phyloP scores from a whole-genome alignment of 257 asterid genomes.

The Solanum dulcamara region DNA sequence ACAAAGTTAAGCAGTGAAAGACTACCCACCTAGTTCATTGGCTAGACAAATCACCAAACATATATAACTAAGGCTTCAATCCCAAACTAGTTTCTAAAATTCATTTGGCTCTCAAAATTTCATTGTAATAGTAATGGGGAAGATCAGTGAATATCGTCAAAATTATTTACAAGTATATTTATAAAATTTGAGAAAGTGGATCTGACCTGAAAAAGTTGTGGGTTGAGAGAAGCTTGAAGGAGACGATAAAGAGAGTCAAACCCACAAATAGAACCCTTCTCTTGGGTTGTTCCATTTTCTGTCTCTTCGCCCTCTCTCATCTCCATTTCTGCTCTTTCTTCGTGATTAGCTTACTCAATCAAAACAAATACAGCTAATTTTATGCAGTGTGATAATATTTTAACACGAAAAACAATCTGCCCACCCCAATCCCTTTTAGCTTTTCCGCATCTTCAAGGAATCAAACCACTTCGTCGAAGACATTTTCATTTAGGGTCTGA shows the following conservation, averaged over 20 bases:
- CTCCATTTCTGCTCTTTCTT: slow-evolving; percentile 29
- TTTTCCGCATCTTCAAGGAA: background rate
- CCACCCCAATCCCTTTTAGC: background rate
- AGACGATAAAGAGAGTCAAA: slow-evolving; percentile 80
- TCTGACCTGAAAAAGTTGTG: slow-evolving; percentile 64
- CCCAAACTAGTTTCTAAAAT: background rate
- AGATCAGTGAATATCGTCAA: too few relatives aligned
- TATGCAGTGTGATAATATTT: background rate
- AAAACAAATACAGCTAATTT: background rate
- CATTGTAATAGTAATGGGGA: background rate
- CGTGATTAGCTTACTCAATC: background rate
- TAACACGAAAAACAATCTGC: background rate
- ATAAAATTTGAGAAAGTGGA: background rate
- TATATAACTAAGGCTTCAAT: background rate
- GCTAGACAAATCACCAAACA: background rate
- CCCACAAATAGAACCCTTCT: slow-evolving; percentile 60
- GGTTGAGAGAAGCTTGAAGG: slow-evolving; percentile 62
- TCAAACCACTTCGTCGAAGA: too few relatives aligned
- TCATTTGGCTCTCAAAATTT: background rate
- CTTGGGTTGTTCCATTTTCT: slow-evolving; percentile 17
- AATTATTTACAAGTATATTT: background rate
- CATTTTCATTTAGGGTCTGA: too few relatives aligned
- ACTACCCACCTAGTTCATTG: too few relatives aligned
- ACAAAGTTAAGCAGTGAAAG: too few relatives aligned
- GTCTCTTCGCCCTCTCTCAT: slow-evolving; percentile 16